phyloP scores from a whole-genome alignment of 441 rosid genomes.

The Erodium chrysanthum region DNA sequence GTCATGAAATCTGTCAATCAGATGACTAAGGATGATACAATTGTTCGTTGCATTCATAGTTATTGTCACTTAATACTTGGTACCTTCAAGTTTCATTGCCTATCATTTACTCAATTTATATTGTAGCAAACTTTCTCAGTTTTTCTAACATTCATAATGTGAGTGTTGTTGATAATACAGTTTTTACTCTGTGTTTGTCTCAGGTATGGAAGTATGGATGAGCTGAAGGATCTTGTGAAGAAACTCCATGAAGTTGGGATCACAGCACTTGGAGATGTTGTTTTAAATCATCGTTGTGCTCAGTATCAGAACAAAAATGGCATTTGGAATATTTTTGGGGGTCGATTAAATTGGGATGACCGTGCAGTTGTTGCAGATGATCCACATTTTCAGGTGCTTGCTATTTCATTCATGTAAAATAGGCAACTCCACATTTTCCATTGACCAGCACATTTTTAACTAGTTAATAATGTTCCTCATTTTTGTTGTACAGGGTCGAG shows the following conservation, averaged over 20 bases:
- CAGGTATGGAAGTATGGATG: constrained; percentile 78
- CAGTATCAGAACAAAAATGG: constrained; percentile 75
- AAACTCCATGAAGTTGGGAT: constrained; percentile 57
- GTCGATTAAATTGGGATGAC: constrained; percentile 89
- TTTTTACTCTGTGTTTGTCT: constrained; percentile 15
- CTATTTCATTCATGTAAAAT: not conserved
- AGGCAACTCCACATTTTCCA: not conserved
- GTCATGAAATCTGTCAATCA: not conserved
- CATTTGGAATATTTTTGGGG: constrained; percentile 91
- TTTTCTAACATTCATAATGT: constrained; percentile 7
- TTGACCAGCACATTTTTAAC: not conserved
- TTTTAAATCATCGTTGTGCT: constrained; percentile 92
- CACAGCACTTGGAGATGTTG: constrained; percentile 86
- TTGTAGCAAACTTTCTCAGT: not conserved
- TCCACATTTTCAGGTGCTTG: constrained; percentile 84
- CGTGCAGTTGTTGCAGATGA: constrained; percentile 88
- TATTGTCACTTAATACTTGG: not conserved
- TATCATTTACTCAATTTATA: constrained; percentile 4
- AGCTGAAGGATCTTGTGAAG: constrained; percentile 69
- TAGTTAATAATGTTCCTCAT: constrained; percentile 6
- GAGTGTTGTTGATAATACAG: constrained; percentile 7
- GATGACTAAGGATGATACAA: not conserved
- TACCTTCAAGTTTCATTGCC: not conserved
- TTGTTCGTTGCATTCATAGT: not conserved
- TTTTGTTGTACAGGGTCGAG: constrained; percentile 61